Percentiles rank a stretch among this genome's conserved stretches.
Conservation (phyloP, 495 filamentous ascomycete species). For the Neurospora sp. region DNA sequence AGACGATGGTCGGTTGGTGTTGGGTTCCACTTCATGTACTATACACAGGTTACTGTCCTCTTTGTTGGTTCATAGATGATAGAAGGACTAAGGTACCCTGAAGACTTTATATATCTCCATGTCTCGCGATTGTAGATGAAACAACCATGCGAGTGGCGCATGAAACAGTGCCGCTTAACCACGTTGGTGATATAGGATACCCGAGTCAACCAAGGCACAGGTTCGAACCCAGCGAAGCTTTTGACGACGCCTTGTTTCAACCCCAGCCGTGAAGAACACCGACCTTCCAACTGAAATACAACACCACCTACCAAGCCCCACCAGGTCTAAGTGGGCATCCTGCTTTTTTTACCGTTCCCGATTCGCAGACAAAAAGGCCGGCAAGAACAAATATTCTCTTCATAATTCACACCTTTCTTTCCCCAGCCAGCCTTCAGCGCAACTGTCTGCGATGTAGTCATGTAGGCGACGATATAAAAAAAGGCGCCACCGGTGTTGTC, state of each 20-base stretch:
- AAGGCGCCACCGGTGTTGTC: no score
- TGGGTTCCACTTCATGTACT: neutral
- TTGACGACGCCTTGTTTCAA: neutral
- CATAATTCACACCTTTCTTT: no score
- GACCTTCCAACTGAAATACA: neutral
- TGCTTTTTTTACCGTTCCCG: neutral
- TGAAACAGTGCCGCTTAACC: neutral
- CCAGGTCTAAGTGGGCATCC: neutral
- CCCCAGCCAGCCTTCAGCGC: no score
- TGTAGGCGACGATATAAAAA: no score
- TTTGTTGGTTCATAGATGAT: neutral
- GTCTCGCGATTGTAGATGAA: neutral
- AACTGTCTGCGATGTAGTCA: no score
- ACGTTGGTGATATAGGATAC: neutral
- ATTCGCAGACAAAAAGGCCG: neutral
- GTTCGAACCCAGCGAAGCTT: neutral
- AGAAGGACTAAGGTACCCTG: neutral
- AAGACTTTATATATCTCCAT: neutral
- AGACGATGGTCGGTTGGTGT: neutral
- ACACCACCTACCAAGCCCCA: neutral
- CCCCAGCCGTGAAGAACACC: neutral
- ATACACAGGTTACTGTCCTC: neutral
- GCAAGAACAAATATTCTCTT: neutral
- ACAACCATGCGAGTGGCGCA: neutral
- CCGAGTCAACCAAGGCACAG: neutral